Conservation (phyloP, 2,329 filamentous ascomycete genomes). For the Aurifilum marmelostoma region DNA sequence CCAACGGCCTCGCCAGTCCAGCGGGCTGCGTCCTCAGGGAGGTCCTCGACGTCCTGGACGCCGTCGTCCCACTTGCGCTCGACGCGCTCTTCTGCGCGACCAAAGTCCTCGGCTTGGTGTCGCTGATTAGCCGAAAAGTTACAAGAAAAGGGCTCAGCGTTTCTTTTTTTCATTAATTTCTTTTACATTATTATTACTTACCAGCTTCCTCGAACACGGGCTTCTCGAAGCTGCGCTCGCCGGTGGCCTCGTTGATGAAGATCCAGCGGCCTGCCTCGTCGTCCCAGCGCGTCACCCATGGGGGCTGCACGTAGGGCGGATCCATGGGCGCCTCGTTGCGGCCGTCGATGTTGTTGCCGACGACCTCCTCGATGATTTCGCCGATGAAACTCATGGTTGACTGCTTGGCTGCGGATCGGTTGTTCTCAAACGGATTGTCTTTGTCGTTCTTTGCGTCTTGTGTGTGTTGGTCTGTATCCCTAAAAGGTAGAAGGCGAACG, state of each 20-base stretch:
- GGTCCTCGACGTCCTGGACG: conserved; percentile 17
- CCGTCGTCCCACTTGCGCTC: conserved; percentile 20
- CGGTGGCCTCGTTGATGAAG: conserved; percentile 26
- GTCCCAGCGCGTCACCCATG: conserved; percentile 24
- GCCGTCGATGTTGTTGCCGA: conserved; percentile 15
- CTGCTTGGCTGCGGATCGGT: too few relatives aligned
- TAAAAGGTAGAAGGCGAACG: not conserved
- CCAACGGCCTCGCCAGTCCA: conserved; percentile 25
- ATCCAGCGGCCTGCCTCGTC: conserved; percentile 24
- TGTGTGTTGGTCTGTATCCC: not conserved
- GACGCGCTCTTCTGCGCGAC: conserved; percentile 20
- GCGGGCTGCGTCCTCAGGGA: conserved; percentile 25
- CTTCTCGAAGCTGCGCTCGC: conserved; percentile 25
- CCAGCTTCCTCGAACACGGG: conserved; percentile 25
- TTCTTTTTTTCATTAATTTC: too few relatives aligned
- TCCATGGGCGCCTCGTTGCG: conserved; percentile 19
- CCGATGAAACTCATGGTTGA: conserved; percentile 21
- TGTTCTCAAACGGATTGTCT: not conserved
- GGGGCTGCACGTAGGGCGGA: conserved; percentile 23
- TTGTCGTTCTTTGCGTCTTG: too few relatives aligned
- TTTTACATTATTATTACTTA: too few relatives aligned
- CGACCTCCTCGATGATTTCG: conserved; percentile 19
- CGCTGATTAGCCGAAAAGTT: not conserved
- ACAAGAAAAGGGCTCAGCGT: not conserved
- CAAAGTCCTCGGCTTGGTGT: conserved; percentile 17